Conservation (phyloP, 139 green algal genomes). For the Spirogloea muscicola region DNA sequence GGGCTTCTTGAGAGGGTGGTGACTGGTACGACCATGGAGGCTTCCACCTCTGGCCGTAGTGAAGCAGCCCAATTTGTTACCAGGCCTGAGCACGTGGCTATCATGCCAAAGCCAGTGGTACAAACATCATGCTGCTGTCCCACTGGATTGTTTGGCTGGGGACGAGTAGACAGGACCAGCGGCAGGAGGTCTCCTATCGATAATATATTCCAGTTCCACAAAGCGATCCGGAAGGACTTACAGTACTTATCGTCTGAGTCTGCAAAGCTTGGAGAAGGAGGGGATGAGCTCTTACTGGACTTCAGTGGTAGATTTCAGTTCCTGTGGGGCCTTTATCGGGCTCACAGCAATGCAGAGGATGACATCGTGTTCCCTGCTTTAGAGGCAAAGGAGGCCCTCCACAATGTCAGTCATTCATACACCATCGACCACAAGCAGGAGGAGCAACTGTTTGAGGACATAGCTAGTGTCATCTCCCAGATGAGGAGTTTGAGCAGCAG, state of each 20-base stretch:
- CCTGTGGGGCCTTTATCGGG: slow-evolving; percentile 75
- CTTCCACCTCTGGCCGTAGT: no score
- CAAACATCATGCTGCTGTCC: no score
- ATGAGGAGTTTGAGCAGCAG: not conserved
- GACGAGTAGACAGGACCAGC: not conserved
- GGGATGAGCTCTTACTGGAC: slow-evolving; percentile 55
- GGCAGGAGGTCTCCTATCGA: slow-evolving; percentile 65
- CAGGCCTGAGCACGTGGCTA: not conserved
- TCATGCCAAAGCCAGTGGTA: not conserved
- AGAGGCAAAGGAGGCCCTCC: slow-evolving; percentile 88
- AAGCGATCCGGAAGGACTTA: slow-evolving; percentile 74
- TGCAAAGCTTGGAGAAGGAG: slow-evolving; percentile 11
- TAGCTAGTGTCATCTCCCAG: slow-evolving; percentile 47
- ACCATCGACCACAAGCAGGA: slow-evolving; percentile 94
- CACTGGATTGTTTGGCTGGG: no score
- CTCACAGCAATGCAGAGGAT: slow-evolving; percentile 79
- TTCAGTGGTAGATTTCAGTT: slow-evolving; percentile 90
- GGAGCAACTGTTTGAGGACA: slow-evolving; percentile 76
- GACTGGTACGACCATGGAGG: no score
- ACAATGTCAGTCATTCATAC: slow-evolving; percentile 93
- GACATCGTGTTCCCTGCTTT: slow-evolving; percentile 96
- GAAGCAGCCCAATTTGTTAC: no score
- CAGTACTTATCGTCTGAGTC: slow-evolving; percentile 73
- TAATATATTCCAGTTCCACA: slow-evolving; percentile 95
- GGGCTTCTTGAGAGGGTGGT: no score